A percentile compares a stretch with the other conserved stretches of the same genome.
These are phyloP conservation scores for Aquilaria yunnanensis DNA, from an alignment of 345 rosid genomes.

Conservation along the genomic window DNA sequence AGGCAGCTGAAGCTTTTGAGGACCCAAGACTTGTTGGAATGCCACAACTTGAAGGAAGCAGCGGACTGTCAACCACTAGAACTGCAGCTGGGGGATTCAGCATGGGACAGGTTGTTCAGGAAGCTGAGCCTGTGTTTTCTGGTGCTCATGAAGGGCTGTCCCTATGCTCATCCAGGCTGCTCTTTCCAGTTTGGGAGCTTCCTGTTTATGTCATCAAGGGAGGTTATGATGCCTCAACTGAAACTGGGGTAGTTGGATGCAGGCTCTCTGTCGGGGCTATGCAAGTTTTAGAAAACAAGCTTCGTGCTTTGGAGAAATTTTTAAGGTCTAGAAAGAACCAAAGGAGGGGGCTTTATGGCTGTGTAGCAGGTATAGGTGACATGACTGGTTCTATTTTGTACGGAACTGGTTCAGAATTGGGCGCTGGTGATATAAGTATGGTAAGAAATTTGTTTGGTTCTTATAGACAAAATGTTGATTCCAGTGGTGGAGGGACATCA, in stretches of 20 bases:
- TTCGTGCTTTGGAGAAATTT: constrained; percentile 82
- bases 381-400: constrained; percentile 85
- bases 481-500: constrained; percentile 56
- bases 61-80: constrained; percentile 73
- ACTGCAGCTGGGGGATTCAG: constrained; percentile 88
- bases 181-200: constrained; percentile 94
- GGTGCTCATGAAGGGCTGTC: constrained; percentile 96
- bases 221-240: constrained; percentile 38
- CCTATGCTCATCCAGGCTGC: constrained; percentile 84
- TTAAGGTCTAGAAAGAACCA: constrained; percentile 85
- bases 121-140: constrained; percentile 90
- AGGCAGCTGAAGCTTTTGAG: constrained; percentile 95
- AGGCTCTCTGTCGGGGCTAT: constrained; percentile 78
- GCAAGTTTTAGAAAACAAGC: constrained; percentile 78
- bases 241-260: constrained; percentile 55
- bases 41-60: constrained; percentile 90
- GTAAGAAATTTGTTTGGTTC: constrained; percentile 74
- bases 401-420: constrained; percentile 62
- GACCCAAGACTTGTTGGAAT: constrained; percentile 95
- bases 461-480: constrained; percentile 42
- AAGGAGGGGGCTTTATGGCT: constrained; percentile 94
- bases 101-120: constrained; percentile 99
- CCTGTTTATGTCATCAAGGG: constrained; percentile 65
- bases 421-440: constrained; percentile 65
- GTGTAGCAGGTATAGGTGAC: constrained; percentile 89